These are phyloP conservation scores for Madurella mycetomatis DNA, from an alignment of 2,329 filamentous ascomycete genomes.

Conservation along the genomic window DNA sequence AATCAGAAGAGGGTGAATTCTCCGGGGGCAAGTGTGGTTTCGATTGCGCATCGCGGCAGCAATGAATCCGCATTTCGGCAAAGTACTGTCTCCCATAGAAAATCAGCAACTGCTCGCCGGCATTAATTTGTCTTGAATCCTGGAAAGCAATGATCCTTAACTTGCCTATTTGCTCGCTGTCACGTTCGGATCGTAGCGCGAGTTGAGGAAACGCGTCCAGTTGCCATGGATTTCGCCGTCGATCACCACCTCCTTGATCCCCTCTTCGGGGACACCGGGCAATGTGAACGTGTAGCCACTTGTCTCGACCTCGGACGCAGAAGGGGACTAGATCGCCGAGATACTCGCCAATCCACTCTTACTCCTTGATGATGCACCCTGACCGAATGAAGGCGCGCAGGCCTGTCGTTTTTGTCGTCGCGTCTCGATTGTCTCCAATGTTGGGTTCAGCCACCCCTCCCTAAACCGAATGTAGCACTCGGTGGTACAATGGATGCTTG, in stretches of 20 bases:
- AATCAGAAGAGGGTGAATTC: background rate
- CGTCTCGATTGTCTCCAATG: conserved; percentile 5
- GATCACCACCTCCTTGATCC: background rate
- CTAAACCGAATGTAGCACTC: conserved; percentile 2
- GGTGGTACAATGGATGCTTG: background rate
- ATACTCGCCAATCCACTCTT: conserved; percentile 13
- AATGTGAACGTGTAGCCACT: conserved; percentile 5
- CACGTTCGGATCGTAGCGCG: conserved; percentile 19
- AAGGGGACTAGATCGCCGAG: conserved; percentile 6
- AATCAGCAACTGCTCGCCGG: conserved; percentile 16
- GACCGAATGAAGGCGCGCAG: conserved; percentile 10
- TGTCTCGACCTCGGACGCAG: background rate
- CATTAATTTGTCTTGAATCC: background rate
- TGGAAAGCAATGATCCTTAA: conserved; percentile 10
- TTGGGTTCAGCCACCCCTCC: background rate
- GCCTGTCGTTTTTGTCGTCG: background rate
- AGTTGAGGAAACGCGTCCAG: conserved; percentile 25
- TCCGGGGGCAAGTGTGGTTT: background rate
- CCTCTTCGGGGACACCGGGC: background rate
- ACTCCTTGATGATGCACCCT: background rate
- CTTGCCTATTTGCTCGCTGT: conserved; percentile 11
- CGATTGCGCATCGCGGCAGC: background rate
- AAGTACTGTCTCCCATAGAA: conserved; percentile 20
- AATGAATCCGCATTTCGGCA: background rate
- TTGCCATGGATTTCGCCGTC: conserved; percentile 16